Base-by-base conservation (phyloP, 2,329 filamentous ascomycete genomes). In the Claviceps sp. region DNA sequence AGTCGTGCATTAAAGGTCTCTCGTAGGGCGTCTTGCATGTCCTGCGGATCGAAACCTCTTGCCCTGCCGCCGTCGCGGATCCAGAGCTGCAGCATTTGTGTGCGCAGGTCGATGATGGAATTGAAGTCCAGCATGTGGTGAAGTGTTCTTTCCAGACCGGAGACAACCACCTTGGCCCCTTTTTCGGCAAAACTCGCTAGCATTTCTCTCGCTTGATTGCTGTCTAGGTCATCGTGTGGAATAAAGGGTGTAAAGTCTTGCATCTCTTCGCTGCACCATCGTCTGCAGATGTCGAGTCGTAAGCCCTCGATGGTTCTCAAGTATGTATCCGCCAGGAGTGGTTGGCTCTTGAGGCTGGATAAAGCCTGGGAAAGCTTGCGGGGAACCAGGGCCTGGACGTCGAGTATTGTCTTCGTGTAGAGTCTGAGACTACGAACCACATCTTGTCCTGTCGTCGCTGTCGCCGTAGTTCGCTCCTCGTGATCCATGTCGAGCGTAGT, bases 211-310 rank as follows among this genome's bases (percentile, higher is more conserved):
- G 79, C 78, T 55, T 81, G 76, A 24, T 72, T 67, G 20, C 76
- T 79, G 24, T 82, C 77, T 4, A 87, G 66, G 57, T 93, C 86
- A 57, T 90, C 87, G 59, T 94, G 83, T 34, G 86, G 82, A 38
- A 94, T 86, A 70, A 88, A 95, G 0, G 90, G 90, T 1, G 83
- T 91, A 63, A 94, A 96, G 57, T 85, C 85, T 47, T 79, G 80
- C 43, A 95, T 86, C 55, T 94, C 88, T 7, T 89, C 82, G 18
- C 85, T 78, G 56, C 93, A 86, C 86, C 89, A 95, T 20, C 77
- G 76, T 56, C 84, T 81, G 60, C 88, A 82, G 9, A 93, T 70
- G 61, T 95, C 88, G 26, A 96, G 70, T 38, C 86, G 79, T 13
- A 95, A 70, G 16, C 84, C 84, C 57, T 86, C 80, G 1, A 93